Percentiles rank a stretch among this genome's conserved stretches.
Evolutionary conservation across 2,329 filamentous ascomycete species (phyloP).

Genomic region (Colletotrichum liriopes): DNA sequence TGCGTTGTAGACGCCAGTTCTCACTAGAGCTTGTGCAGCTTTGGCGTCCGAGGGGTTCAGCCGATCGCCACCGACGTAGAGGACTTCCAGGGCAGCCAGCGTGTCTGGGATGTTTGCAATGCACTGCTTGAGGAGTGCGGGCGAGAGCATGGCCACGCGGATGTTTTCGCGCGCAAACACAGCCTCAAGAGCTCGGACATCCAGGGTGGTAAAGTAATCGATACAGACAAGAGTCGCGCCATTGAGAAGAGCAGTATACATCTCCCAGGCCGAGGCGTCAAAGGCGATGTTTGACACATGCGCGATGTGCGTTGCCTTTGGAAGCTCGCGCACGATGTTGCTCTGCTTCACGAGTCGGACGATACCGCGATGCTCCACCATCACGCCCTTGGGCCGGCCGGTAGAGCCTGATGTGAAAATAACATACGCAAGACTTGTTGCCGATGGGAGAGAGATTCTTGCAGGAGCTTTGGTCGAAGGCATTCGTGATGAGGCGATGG

Average conservation of each 20-base stretch:
- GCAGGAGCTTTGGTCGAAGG: background rate
- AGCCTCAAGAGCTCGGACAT: conserved; percentile 37
- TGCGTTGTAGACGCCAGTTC: conserved; percentile 21
- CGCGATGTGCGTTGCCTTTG: background rate
- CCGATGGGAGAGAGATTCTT: background rate
- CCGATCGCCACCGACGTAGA: conserved; percentile 54
- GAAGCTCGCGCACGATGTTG: conserved; percentile 25
- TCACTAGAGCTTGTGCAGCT: conserved; percentile 9
- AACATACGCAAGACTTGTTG: conserved; percentile 34
- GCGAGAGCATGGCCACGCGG: conserved; percentile 52
- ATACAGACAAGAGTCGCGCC: conserved; percentile 45
- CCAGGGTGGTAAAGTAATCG: conserved; percentile 41
- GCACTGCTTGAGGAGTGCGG: conserved; percentile 41
- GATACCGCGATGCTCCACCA: conserved; percentile 32
- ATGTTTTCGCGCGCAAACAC: conserved; percentile 52
- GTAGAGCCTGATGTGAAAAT: conserved; percentile 41
- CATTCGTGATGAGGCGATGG: background rate
- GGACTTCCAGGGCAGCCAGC: conserved; percentile 49
- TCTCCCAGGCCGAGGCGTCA: conserved; percentile 45
- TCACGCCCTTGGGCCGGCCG: conserved; percentile 36
- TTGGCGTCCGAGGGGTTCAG: conserved; percentile 28
- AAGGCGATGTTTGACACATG: conserved; percentile 44
- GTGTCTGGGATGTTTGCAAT: conserved; percentile 54
- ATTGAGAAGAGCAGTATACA: conserved; percentile 43
- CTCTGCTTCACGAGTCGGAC: conserved; percentile 21